phyloP scores from a whole-genome alignment of 2,329 filamentous ascomycete genomes.

The Tolypocladium tropicale region DNA sequence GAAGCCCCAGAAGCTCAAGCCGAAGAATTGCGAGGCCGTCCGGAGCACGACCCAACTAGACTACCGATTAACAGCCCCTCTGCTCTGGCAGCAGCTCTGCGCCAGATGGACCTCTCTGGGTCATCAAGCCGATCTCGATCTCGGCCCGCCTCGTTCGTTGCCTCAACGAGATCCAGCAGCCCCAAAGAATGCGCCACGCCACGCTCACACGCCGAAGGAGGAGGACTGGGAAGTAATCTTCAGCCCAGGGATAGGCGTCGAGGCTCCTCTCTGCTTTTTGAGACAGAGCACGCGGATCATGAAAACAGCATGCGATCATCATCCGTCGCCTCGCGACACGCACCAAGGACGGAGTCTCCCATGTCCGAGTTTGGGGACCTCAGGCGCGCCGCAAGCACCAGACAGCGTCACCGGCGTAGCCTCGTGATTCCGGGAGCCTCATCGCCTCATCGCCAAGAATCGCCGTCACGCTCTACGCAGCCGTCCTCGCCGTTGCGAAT shows the following conservation, averaged over 20 bases:
- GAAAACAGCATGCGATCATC: slow-evolving; percentile 80
- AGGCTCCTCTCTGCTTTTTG: slow-evolving; percentile 61
- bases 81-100: slow-evolving; percentile 44
- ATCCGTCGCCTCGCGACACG: slow-evolving; percentile 58
- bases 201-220: slow-evolving; percentile 60
- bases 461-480: slow-evolving; percentile 67
- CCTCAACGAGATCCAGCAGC: slow-evolving; percentile 79
- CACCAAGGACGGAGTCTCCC: slow-evolving; percentile 75
- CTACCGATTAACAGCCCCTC: slow-evolving; percentile 30
- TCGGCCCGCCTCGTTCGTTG: slow-evolving; percentile 45
- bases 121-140: slow-evolving; percentile 21
- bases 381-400: slow-evolving; percentile 64
- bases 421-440: slow-evolving; percentile 69
- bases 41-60: slow-evolving; percentile 2
- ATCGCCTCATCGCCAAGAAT: slow-evolving; percentile 78
- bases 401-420: slow-evolving; percentile 79
- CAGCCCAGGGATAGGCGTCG: slow-evolving; percentile 58
- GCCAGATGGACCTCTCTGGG: slow-evolving; percentile 24
- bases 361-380: slow-evolving; percentile 75
- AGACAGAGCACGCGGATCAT: slow-evolving; percentile 77
- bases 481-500: slow-evolving; percentile 83
- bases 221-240: slow-evolving; percentile 43
- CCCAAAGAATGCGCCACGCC: slow-evolving; percentile 87
- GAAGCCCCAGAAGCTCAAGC: slow-evolving; percentile 24
- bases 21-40: slow-evolving; percentile 7